Evolutionary conservation across 2,329 filamentous ascomycete genomes (phyloP), one percentile per base, ranked within the genome.

Genomic region (Xylaria sp.): DNA sequence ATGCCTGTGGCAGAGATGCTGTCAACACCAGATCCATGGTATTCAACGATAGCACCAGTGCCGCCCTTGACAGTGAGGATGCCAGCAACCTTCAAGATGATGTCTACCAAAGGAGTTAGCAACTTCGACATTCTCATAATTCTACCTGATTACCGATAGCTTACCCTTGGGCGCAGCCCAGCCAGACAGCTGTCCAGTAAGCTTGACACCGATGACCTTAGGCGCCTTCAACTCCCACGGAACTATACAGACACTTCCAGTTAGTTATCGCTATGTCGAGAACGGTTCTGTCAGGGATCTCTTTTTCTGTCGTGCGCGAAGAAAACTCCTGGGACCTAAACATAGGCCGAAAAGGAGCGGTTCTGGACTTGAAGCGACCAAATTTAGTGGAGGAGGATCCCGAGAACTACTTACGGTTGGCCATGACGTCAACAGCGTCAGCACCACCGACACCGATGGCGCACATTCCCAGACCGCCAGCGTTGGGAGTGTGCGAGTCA

Each of bases 191-290:
- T 93, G 76, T 74, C 96, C 96, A 73, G 94, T 97, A 66, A 99
- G 90, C 84, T 92, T 96, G 63, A 99, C 91, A 88, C 96, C 96
- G 78, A 98, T 97, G 69, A 97, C 85, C 84, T 97, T 97, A 70
- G 96, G 96, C 68, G 96, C 95, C 88, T 98, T 98, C 76, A 99
- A 85, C 82, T 99, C 96, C 96, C 96, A 98, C 68, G 95, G 95
- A 73, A 97, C 44, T 47, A 45, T 10, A 47, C 20, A 17, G 6
- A 27, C 22, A 47, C 22, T 47, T 25, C 11, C 4, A 89, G 82
- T 93, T 91, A 77, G 94, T 94, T n/a, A 50, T 59, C 20, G 13
- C 20, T n/a, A 17, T 50, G 3, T 50, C 29, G 20, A 39, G 20
- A 5, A 10, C 10, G 20, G 20, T 6, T 36, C 17, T 13, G 13